Base-by-base conservation (phyloP, 2,329 filamentous ascomycete species). In the Diplodia scrobiculata region DNA sequence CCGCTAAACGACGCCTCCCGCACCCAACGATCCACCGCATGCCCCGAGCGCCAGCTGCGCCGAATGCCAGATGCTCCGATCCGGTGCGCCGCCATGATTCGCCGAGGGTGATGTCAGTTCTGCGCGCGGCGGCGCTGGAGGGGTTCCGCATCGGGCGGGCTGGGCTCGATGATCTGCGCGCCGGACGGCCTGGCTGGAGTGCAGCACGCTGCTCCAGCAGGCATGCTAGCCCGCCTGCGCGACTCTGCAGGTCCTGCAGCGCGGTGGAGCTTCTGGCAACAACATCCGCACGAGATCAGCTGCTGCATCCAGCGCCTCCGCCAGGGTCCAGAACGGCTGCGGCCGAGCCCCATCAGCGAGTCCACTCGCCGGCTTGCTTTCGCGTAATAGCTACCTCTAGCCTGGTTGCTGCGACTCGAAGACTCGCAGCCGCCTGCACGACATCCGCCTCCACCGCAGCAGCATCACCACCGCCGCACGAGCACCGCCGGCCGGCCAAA, bases 321-420 rank as follows among this genome's bases (percentile, higher is more conserved):
- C 53, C 21, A 62, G 58, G 58, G 58, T 55, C 58, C 45, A 47
- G 58, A 47, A 21, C 9, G 21, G 38, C 45, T 27, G 25, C 55
- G 55, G 38, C 38, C 21, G 41, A 62, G 45, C 58, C 58, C 58
- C 58, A 50, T 62, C 55, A 6, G 58, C 58, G 17, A 47, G 27
- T 38, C 34, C 29, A 36, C 52, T 36, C 41, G 41, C 41, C 17
- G 41, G 41, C 41, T 53, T 55, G 52, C 52, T 36, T 19, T 62
- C 58, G 58, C 58, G 58, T 62, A 62, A 62, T 62, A 50, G 58
- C 58, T 62, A 62, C 58, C 55, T 50, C n/a, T 62, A 62, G 58
- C 45, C 48, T 41, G 27, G 9, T 41, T 11, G 58, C 27, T 47
- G 27, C 58, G 58, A 62, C 41, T 62, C 58, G 41, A 50, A 36